These are phyloP conservation scores for Russula emetica DNA, from an alignment of 768 basidiomycete species.

Conservation along the genomic window DNA sequence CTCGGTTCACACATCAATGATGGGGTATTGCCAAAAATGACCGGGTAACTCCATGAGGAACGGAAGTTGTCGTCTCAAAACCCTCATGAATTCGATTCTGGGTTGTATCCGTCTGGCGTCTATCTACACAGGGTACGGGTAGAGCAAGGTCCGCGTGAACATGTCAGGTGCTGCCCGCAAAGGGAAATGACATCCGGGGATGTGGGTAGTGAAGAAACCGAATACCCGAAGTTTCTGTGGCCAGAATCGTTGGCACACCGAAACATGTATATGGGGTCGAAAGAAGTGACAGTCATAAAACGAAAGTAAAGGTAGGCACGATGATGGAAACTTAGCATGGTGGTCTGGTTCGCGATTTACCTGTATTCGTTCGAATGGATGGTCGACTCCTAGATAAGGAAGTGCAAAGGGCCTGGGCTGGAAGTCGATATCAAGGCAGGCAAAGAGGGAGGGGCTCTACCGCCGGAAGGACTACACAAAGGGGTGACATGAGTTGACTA, in stretches of 20 bases:
- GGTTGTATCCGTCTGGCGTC: constrained; percentile 8
- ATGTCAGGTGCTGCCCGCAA: constrained; percentile 5
- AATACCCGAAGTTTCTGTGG: constrained; percentile 7
- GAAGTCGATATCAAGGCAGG: constrained; percentile 2
- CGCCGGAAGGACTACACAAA: constrained; percentile 1
- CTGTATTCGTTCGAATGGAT: constrained; percentile 6
- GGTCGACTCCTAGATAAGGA: constrained; percentile 4
- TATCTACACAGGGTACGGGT: constrained; percentile 6
- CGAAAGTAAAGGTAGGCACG: constrained; percentile 14
- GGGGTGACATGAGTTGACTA: background rate
- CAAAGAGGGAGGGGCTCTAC: background rate
- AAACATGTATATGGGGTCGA: background rate
- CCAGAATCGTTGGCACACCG: constrained; percentile 12
- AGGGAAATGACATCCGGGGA: constrained; percentile 2
- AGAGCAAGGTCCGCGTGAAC: constrained; percentile 14
- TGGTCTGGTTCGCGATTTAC: constrained; percentile 8
- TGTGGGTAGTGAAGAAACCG: constrained; percentile 10
- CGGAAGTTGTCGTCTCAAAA: background rate
- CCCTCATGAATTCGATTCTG: background rate
- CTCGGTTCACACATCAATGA: constrained; percentile 8
- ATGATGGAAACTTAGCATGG: constrained; percentile 7
- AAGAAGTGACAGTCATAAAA: constrained; percentile 11
- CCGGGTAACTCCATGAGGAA: constrained; percentile 13
- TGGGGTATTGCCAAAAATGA: background rate
- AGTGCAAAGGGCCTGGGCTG: background rate